Conservation (phyloP, 1,139 yeast genomes). For the Pneumocystis oryctolagi region DNA sequence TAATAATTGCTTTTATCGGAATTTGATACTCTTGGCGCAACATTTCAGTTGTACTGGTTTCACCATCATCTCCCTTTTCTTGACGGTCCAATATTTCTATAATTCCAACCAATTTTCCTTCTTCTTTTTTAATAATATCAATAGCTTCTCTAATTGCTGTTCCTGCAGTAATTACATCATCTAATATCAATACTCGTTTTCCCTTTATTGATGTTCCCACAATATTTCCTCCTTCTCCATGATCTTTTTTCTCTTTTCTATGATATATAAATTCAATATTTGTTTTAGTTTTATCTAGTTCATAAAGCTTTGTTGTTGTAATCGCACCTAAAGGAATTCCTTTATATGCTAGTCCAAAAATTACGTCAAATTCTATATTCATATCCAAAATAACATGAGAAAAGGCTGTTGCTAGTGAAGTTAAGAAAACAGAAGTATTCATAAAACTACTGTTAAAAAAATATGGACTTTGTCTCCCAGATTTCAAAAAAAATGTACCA, state of each 20-base stretch:
- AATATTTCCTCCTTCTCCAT: conserved; percentile 93
- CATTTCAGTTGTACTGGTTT: conserved; percentile 66
- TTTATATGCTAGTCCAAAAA: conserved; percentile 96
- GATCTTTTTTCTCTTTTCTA: conserved; percentile 76
- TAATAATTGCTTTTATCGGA: conserved; percentile 72
- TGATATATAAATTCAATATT: conserved; percentile 30
- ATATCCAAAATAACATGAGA: conserved; percentile 69
- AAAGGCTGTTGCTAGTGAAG: conserved; percentile 70
- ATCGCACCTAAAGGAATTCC: conserved; percentile 93
- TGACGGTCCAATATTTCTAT: conserved; percentile 90
- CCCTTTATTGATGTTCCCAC: conserved; percentile 69
- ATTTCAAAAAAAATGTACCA: conserved; percentile 34
- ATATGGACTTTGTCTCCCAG: conserved; percentile 90
- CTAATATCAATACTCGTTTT: conserved; percentile 68
- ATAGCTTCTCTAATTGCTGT: conserved; percentile 95
- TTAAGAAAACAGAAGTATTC: conserved; percentile 62
- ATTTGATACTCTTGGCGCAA: conserved; percentile 58
- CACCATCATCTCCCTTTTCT: conserved; percentile 58
- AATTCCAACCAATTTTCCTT: conserved; percentile 67
- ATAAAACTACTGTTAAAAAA: conserved; percentile 88
- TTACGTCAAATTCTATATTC: conserved; percentile 70
- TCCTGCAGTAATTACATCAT: conserved; percentile 97
- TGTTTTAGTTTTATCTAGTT: conserved; percentile 38
- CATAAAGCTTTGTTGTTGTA: conserved; percentile 82
- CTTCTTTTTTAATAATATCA: conserved; percentile 52